Conservation (phyloP, 805 yeast genomes). For the Saturnispora ahearnii region DNA sequence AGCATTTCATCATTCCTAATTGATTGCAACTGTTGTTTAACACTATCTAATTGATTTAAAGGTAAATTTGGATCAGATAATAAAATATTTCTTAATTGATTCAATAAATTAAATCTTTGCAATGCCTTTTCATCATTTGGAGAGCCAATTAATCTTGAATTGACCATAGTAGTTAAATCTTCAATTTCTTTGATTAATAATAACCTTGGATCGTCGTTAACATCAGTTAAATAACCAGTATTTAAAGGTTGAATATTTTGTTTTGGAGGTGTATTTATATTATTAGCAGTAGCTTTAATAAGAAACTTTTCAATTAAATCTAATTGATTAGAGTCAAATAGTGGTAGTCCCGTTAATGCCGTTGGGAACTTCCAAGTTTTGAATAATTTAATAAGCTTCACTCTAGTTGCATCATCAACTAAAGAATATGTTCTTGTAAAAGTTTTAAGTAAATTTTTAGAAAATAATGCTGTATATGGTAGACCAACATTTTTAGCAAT, state of each 20-base stretch:
- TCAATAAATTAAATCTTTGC: slow-evolving; percentile 37
- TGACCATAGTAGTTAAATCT: slow-evolving; percentile 35
- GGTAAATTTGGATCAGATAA: slow-evolving; percentile 22
- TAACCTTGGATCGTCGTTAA: background rate
- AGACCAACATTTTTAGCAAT: slow-evolving; percentile 84
- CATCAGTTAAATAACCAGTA: background rate
- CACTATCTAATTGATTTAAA: slow-evolving; percentile 24
- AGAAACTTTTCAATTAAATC: slow-evolving; percentile 68
- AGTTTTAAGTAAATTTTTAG: slow-evolving; percentile 56
- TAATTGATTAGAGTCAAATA: slow-evolving; percentile 65
- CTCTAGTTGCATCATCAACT: slow-evolving; percentile 67
- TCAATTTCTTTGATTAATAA: slow-evolving; percentile 25
- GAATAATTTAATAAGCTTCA: slow-evolving; percentile 66
- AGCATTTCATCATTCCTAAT: slow-evolving; percentile 28
- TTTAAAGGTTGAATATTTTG: slow-evolving; percentile 5
- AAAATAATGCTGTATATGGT: slow-evolving; percentile 78
- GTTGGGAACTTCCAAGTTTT: slow-evolving; percentile 79
- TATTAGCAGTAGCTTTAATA: slow-evolving; percentile 41
- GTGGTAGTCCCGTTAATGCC: slow-evolving; percentile 50
- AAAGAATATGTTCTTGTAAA: slow-evolving; percentile 73
- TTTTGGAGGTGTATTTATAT: slow-evolving; percentile 15
- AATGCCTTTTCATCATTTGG: slow-evolving; percentile 33
- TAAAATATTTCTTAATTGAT: slow-evolving; percentile 35
- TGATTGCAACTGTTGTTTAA: slow-evolving; percentile 25
- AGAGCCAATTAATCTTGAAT: slow-evolving; percentile 29